Evolutionary conservation across 1,139 yeast species (phyloP).

Genomic region (Eremothecium gossypii): DNA sequence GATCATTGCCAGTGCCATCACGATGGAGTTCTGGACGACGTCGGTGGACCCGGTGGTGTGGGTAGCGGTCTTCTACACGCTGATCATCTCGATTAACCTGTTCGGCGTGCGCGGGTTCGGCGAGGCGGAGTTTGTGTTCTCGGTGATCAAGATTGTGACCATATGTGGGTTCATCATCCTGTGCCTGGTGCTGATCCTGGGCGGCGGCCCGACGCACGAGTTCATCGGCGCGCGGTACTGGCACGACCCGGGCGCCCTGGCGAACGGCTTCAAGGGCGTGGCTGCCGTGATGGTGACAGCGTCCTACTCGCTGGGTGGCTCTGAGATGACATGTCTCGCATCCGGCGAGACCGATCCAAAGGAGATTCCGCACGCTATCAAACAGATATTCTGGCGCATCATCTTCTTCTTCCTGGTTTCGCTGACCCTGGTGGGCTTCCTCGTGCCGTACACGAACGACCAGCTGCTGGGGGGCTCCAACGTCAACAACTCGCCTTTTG

Average conservation of each 20-base stretch:
- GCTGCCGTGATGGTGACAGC: constrained; percentile 75
- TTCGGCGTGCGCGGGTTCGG: constrained; percentile 53
- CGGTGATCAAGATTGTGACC: constrained; percentile 47
- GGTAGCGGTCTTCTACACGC: constrained; percentile 46
- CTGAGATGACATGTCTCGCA: constrained; percentile 73
- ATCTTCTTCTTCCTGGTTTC: constrained; percentile 54
- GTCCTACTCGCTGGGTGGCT: constrained; percentile 76
- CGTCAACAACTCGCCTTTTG: constrained; percentile 66
- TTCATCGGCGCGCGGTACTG: constrained; percentile 47
- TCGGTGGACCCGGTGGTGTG: constrained; percentile 11
- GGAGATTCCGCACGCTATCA: constrained; percentile 58
- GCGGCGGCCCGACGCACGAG: constrained; percentile 52
- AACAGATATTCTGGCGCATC: constrained; percentile 68
- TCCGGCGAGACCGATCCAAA: constrained; percentile 76
- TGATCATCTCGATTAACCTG: constrained; percentile 43
- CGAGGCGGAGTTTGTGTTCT: constrained; percentile 49
- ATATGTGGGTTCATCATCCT: constrained; percentile 53
- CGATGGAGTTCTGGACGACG: constrained; percentile 46
- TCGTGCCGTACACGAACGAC: constrained; percentile 57
- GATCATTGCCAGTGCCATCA: constrained; percentile 55
- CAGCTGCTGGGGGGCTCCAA: constrained; percentile 40
- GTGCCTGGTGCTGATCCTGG: constrained; percentile 54
- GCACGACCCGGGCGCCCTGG: constrained; percentile 56
- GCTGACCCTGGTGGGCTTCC: constrained; percentile 49
- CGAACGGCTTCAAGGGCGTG: constrained; percentile 66